Base-by-base conservation (phyloP, 306 rosid species). In the Trichosanthes cucumerina region DNA sequence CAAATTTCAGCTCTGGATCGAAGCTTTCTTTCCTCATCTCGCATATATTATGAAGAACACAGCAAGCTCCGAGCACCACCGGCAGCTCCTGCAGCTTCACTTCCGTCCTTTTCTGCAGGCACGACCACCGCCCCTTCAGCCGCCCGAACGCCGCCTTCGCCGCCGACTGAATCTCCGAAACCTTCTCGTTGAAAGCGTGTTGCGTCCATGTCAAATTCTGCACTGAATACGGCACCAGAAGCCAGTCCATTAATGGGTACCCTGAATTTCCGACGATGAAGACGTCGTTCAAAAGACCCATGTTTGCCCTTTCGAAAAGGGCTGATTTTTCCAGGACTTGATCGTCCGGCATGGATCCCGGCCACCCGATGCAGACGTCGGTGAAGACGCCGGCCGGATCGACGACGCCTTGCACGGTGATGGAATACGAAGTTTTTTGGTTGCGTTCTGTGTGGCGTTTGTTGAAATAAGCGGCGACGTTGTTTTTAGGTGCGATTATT, bases 311-410 rank as follows among this genome's bases (percentile, higher is more conserved):
- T 56, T 95, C 96, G 80, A 36, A 76, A 70, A 96, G 86, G 1
- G 93, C 93, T 0, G 93, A 87, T 39, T 88, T 90, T 66, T 92
- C 96, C n/a, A 96, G 71, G 12, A 96, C 99, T 56, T 93, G 93
- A 52, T 91, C 98, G 82, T 96, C 98, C 13, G 93, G 90, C 97
- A 96, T 86, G 1, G 98, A 96, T 1, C 99, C 99, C 1, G 98
- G 98, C 99, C 99, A 96, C 0, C 99, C 99, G 21, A 92, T 91
- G 16, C 98, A 95, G 2, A 92, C 93, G 69, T 95, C 99, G 0
- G 93, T 83, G 14, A 92, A 96, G 2, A 88, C 87, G 7, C 99
- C 99, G 49, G 78, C 86, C 0, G 93, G 87, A 19, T 96, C 97
- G 8, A 88, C 97, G 9, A 91, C 98, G 18, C 99, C 99, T 39